These are phyloP conservation scores for Suhomyces kilbournensis DNA, from an alignment of 805 yeast species.

Conservation along the genomic window DNA sequence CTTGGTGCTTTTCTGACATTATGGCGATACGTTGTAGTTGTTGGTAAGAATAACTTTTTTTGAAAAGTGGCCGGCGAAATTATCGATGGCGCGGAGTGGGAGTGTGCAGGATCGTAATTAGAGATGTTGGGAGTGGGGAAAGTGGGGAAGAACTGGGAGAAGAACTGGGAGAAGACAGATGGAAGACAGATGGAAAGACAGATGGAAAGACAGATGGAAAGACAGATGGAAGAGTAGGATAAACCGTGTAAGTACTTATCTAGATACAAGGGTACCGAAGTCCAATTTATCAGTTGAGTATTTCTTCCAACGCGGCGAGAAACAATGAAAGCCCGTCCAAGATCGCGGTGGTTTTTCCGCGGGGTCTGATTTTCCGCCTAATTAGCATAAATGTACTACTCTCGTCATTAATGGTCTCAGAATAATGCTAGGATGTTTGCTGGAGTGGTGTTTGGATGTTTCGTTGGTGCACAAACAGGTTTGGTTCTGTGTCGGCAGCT, in stretches of 20 bases:
- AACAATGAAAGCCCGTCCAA: neutral
- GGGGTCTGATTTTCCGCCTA: neutral
- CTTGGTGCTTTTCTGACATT: neutral
- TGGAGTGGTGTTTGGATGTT: neutral
- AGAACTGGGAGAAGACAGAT: neutral
- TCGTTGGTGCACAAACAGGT: neutral
- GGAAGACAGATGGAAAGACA: neutral
- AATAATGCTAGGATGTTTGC: neutral
- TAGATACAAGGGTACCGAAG: no score
- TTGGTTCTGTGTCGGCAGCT: neutral
- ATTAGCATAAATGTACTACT: no score
- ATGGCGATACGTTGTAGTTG: neutral
- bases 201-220: no score
- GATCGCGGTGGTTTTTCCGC: neutral
- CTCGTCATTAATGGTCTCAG: no score
- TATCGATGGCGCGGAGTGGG: neutral
- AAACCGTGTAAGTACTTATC: no score
- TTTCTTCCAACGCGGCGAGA: no score
- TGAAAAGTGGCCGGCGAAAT: neutral
- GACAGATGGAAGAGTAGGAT: no score
- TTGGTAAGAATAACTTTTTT: neutral
- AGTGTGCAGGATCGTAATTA: neutral
- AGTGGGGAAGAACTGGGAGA: constrained; percentile 1
- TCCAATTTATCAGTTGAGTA: no score
- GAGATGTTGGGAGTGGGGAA: neutral